A percentile compares a stretch with the other conserved stretches of the same genome.
These are phyloP conservation scores for Wallacemonas sp. DNA, from an alignment of 208 protist genomes.

Conservation along the genomic window DNA sequence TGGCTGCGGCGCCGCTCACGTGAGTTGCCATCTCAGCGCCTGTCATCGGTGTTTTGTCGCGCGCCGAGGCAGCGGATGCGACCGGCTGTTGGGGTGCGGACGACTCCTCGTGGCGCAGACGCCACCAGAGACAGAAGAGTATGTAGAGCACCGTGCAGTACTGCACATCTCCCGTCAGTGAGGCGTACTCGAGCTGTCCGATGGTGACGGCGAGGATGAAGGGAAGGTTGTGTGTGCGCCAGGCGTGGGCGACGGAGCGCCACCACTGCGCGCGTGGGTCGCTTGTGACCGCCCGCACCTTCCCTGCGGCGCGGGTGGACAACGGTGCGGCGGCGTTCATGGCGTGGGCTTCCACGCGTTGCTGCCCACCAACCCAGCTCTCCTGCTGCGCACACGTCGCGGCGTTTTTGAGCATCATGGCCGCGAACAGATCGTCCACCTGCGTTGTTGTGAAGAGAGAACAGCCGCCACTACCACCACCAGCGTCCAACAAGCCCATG, in stretches of 20 bases:
- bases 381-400: constrained; percentile 25
- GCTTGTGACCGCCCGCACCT: neutral
- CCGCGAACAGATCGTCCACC: constrained; percentile 37
- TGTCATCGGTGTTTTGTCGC: neutral
- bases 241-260: constrained; percentile 58
- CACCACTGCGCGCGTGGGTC: constrained; percentile 68
- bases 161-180: constrained; percentile 81
- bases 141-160: constrained; percentile 77
- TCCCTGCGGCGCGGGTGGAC: neutral
- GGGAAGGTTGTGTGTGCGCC: constrained; percentile 49
- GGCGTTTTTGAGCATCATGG: constrained; percentile 51
- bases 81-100: constrained; percentile 12
- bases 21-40: neutral
- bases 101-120: constrained; percentile 39
- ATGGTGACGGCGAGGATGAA: constrained; percentile 55
- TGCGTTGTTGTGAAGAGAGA: constrained; percentile 19
- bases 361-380: neutral
- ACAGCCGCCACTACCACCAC: too few relatives aligned
- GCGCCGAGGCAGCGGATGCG: neutral
- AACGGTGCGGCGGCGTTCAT: neutral
- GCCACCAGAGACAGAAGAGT: constrained; percentile 81
- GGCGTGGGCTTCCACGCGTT: neutral
- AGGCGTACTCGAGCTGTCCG: constrained; percentile 68
- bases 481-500: too few relatives aligned
- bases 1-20: neutral